These are phyloP conservation scores for Solanum commersonii DNA, from an alignment of 257 asterid species.

Conservation along the genomic window DNA sequence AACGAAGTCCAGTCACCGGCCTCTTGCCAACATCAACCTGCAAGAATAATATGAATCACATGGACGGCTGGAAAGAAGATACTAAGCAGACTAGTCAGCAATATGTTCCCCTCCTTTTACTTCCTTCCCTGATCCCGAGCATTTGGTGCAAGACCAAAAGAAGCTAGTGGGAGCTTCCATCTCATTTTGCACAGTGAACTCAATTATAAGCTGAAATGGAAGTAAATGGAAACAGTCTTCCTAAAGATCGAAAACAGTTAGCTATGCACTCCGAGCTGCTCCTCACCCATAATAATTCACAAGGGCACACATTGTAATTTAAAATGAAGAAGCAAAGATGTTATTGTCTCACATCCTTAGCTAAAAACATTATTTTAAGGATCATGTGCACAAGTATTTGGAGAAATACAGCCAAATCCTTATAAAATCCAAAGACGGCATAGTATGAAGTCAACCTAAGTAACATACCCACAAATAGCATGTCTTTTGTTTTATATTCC, in stretches of 20 bases:
- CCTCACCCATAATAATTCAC: not conserved
- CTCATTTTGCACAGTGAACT: not conserved
- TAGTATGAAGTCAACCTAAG: not conserved
- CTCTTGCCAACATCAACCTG: slow-evolving; percentile 96
- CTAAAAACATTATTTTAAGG: not conserved
- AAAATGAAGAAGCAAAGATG: not conserved
- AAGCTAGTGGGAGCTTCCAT: not conserved
- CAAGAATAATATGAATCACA: not conserved
- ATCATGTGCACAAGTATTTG: not conserved
- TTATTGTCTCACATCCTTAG: not conserved
- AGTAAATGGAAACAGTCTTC: not conserved
- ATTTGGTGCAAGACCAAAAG: not conserved
- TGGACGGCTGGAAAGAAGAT: not conserved
- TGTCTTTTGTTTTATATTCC: not conserved
- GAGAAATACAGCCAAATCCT: not conserved
- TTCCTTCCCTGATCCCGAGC: not conserved
- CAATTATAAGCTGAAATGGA: not conserved
- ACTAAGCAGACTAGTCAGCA: not conserved
- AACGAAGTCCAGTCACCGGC: slow-evolving; percentile 89
- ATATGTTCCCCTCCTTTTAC: not conserved
- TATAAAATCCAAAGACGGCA: not conserved
- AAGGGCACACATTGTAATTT: not conserved
- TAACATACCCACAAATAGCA: not conserved
- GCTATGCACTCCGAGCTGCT: not conserved
- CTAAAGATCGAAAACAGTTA: not conserved